These are phyloP conservation scores for Ceratocystis eucalypticola DNA, from an alignment of 2,329 filamentous ascomycete genomes.

Conservation along the genomic window DNA sequence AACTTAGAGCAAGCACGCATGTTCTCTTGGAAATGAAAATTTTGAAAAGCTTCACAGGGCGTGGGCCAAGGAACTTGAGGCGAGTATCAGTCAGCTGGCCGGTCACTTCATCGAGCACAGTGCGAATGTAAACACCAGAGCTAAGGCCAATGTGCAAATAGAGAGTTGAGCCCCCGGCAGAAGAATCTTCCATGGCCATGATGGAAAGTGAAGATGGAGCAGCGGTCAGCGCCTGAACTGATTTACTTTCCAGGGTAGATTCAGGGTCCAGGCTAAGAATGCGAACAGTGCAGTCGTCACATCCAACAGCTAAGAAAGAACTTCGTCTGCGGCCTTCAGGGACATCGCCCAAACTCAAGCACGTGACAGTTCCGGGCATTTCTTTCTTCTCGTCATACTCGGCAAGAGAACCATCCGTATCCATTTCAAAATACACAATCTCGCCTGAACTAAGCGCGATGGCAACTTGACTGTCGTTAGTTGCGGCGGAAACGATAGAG, in stretches of 20 bases:
- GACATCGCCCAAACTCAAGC: conserved; percentile 83
- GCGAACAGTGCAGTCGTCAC: conserved; percentile 89
- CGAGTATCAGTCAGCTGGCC: conserved; percentile 91
- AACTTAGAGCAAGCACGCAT: conserved; percentile 79
- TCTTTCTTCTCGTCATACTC: conserved; percentile 93
- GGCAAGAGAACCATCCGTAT: conserved; percentile 73
- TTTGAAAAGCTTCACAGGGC: conserved; percentile 76
- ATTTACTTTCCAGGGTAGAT: conserved; percentile 81
- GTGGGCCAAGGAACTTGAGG: conserved; percentile 85
- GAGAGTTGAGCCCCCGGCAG: conserved; percentile 71
- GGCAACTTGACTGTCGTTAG: conserved; percentile 85
- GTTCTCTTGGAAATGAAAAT: conserved; percentile 78
- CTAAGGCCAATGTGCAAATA: conserved; percentile 94
- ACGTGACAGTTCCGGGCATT: conserved; percentile 91
- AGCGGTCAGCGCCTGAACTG: conserved; percentile 83
- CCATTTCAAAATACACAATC: conserved; percentile 97
- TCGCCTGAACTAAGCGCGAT: conserved; percentile 91
- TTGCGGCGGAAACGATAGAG: conserved; percentile 86
- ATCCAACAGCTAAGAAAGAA: conserved; percentile 88
- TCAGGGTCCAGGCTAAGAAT: conserved; percentile 84
- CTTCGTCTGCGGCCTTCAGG: conserved; percentile 80
- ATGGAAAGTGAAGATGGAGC: conserved; percentile 80
- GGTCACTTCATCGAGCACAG: conserved; percentile 86
- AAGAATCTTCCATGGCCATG: conserved; percentile 90
- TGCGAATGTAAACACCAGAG: conserved; percentile 90